Base-by-base conservation (phyloP, 495 filamentous ascomycete genomes). In the Tuber umbilicatum region DNA sequence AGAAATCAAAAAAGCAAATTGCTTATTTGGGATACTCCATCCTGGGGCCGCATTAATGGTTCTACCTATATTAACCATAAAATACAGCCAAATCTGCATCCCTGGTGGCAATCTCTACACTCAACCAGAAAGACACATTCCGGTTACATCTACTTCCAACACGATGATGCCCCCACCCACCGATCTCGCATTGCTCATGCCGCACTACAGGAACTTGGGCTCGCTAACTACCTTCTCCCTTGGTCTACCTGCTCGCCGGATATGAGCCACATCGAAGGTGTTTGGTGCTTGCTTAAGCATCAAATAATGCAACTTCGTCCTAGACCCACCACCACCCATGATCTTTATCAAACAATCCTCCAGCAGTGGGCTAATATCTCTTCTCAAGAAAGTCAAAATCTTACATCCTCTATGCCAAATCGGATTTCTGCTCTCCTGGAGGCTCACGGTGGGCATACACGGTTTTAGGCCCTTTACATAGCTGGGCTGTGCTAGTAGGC, bases 241-340 rank as follows among this genome's bases (percentile, higher is more conserved):
- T 75, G 73, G 73, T 69, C 73, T 31, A 31, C 73, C 7, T 31
- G 43, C 2, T 64, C 45, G 1, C 76, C 76, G 12, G 73, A 73
- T 43, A 55, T 77, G 42, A 77, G 74, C 55, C 68, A 40, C 0
- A 77, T 77, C 31, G 73, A 77, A 37, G 50, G 50, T 69, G 21
- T 77, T 19, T 77, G 69, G 70, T 68, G 38, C 17, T 19, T 77
- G 0, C 6, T 75, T 1, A 77, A 77, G 64, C 23, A 42, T 2
- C 19, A 43, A 1, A 43, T 77, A 1, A 19, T 70, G 0, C 27
- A 19, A 1, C 35, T n/a, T 1, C 2, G n/a, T 16, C 41, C 43
- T 1, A 47, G 50, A 9, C 69, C 69, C 37, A 43, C 41, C 1
- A 69, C 43, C 23, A 31, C 71, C 17, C 16, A 7, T 1, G 73